Base-by-base conservation (phyloP, 345 rosid genomes). In the Stellera chamaejasme region DNA sequence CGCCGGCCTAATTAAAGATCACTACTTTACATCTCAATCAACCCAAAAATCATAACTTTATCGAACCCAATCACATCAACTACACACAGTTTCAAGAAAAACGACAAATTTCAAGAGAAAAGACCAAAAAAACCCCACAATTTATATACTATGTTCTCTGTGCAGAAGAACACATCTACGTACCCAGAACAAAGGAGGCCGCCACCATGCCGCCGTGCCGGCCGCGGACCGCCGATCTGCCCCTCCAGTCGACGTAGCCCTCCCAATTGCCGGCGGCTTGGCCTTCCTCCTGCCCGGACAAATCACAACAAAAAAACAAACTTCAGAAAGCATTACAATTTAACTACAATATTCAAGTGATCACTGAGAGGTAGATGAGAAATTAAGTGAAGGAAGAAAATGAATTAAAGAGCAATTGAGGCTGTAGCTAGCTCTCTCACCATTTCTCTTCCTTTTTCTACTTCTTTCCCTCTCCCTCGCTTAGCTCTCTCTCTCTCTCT, bases 171-270 rank as follows among this genome's bases (percentile, higher is more conserved):
- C 41, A 48, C 54, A 6, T 43, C 9, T 5, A 65, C 71, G n/a
- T 2, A 86, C 90, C 90, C 57, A 86, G 65, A 27, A 76, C 83
- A 43, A 80, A 86, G 47, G 81, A 81, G 27, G 90, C 89, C 36
- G 90, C 94, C 45, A 77, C 55, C 87, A 79, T 82, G 76, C 94
- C 94, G 2, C 90, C 90, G 56, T 82, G 94, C 54, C 73, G 74
- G 50, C 86, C 84, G 52, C 69, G 75, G 58, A 83, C 62, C 15
- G 95, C 81, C 2, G 86, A 62, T 67, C 62, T 67, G 66, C 76
- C 78, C 64, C 83, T 83, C 95, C 95, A 87, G 19, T 87, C 80
- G 12, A 81, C 77, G 52, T 88, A 92, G 8, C 98, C 96, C 64
- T 79, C 87, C 97, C 96, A 88, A 70, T 58, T 53, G 48, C 47